Evolutionary conservation across 2,329 filamentous ascomycete genomes (phyloP).

Genomic region (Zalaria sp.): DNA sequence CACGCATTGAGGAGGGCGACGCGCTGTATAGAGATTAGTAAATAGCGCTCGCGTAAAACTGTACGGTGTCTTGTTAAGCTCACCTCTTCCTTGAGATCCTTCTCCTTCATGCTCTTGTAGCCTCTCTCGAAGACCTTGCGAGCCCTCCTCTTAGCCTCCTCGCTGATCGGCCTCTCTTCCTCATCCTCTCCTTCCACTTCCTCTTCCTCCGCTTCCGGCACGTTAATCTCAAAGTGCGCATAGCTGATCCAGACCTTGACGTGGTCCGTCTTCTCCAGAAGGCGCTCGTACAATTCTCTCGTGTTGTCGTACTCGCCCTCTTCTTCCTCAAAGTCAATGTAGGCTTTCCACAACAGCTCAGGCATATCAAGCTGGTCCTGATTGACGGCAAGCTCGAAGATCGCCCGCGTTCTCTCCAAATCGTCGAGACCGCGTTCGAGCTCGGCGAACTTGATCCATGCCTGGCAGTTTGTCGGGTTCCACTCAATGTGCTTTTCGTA

Average conservation of each 20-base stretch:
- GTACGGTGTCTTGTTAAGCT: slow-evolving; percentile 19
- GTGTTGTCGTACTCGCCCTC: slow-evolving; percentile 81
- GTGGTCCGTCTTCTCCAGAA: slow-evolving; percentile 90
- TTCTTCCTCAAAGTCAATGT: slow-evolving; percentile 97
- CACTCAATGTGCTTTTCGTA: slow-evolving; percentile 92
- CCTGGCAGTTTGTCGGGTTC: slow-evolving; percentile 79
- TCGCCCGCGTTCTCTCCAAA: slow-evolving; percentile 70
- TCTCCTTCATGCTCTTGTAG: slow-evolving; percentile 74
- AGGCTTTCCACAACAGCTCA: slow-evolving; percentile 92
- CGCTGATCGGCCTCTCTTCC: slow-evolving; percentile 51
- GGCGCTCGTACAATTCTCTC: slow-evolving; percentile 70
- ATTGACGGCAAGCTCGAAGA: slow-evolving; percentile 78
- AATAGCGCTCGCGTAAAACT: too few relatives aligned
- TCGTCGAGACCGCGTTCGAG: slow-evolving; percentile 87
- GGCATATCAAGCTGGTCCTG: slow-evolving; percentile 90
- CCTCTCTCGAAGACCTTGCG: slow-evolving; percentile 75
- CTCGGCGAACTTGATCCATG: slow-evolving; percentile 94
- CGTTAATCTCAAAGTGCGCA: slow-evolving; percentile 94
- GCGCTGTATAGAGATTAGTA: slow-evolving; percentile 30
- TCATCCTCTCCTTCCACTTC: slow-evolving; percentile 41
- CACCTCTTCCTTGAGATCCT: slow-evolving; percentile 77
- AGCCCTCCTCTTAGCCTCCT: slow-evolving; percentile 70
- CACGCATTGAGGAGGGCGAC: slow-evolving; percentile 83
- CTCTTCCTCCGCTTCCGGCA: slow-evolving; percentile 59
- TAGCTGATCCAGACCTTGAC: slow-evolving; percentile 99